Conservation (phyloP, 495 filamentous ascomycete species). For the Staphylotrichum tortipilum region DNA sequence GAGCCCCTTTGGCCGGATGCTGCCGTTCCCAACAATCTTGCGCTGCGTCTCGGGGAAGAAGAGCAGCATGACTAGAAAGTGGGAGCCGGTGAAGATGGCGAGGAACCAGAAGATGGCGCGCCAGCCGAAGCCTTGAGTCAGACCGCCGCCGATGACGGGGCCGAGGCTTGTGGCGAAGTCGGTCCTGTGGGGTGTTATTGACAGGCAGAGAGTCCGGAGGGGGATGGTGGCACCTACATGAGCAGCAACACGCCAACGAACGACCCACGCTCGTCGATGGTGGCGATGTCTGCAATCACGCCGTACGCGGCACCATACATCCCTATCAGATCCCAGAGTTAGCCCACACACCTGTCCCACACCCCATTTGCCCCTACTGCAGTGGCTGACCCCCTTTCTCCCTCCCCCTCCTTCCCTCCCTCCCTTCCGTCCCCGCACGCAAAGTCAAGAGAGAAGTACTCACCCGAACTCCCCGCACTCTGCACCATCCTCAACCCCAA, state of each 20-base stretch:
- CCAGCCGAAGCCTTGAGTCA: slow-evolving; percentile 57
- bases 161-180: slow-evolving; percentile 17
- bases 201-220: background rate
- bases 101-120: slow-evolving; percentile 63
- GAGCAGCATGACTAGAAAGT: slow-evolving; percentile 34
- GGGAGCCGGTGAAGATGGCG: slow-evolving; percentile 39
- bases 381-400: too few species aligned
- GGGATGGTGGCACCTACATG: background rate
- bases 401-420: too few species aligned
- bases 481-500: slow-evolving; percentile 45
- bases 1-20: slow-evolving; percentile 8
- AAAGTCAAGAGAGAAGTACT: slow-evolving; percentile 9
- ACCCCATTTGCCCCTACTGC: background rate
- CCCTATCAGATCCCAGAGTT: background rate
- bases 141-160: slow-evolving; percentile 45
- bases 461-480: slow-evolving; percentile 37
- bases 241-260: slow-evolving; percentile 31
- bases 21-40: slow-evolving; percentile 60
- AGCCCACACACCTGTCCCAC: background rate
- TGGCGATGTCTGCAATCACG: slow-evolving; percentile 41
- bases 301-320: slow-evolving; percentile 34
- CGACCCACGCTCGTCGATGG: slow-evolving; percentile 37
- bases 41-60: slow-evolving; percentile 55
- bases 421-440: background rate
- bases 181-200: background rate